These are phyloP conservation scores for Nothomitra cinnamomea DNA, from an alignment of 2,329 filamentous ascomycete species.

Conservation along the genomic window DNA sequence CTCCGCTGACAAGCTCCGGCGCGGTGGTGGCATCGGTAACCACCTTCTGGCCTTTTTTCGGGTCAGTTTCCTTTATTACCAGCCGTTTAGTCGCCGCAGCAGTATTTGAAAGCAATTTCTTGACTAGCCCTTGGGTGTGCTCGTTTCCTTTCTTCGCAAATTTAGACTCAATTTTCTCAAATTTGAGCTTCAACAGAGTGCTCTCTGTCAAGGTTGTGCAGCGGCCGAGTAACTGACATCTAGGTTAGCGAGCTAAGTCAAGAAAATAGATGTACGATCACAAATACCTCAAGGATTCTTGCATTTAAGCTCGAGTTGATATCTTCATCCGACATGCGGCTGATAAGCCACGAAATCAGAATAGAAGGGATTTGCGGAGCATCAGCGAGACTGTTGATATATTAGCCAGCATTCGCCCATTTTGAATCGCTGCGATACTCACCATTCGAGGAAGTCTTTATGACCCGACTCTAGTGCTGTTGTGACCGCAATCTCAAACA, in stretches of 20 bases:
- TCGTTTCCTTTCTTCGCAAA: constrained; percentile 41
- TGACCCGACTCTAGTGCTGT: constrained; percentile 1
- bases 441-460: constrained; percentile 3
- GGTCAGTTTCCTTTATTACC: not conserved
- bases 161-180: constrained; percentile 38
- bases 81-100: constrained; percentile 24
- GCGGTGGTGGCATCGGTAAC: constrained; percentile 3
- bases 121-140: constrained; percentile 36
- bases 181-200: constrained; percentile 40
- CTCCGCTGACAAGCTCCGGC: constrained; percentile 13
- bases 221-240: constrained; percentile 21
- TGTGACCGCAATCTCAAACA: not conserved
- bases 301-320: constrained; percentile 26
- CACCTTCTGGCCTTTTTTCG: constrained; percentile 6
- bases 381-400: not conserved
- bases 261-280: not conserved
- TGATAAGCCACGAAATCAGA: constrained; percentile 21
- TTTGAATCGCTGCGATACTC: not conserved
- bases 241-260: not conserved
- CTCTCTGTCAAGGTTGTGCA: constrained; percentile 41
- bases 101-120: constrained; percentile 35
- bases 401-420: not conserved
- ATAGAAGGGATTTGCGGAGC: not conserved
- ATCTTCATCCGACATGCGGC: constrained; percentile 30
- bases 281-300: constrained; percentile 27